A percentile compares a stretch with the other conserved stretches of the same genome.
Evolutionary conservation across 306 rosid genomes (phyloP).

Genomic region (Corylus americana): DNA sequence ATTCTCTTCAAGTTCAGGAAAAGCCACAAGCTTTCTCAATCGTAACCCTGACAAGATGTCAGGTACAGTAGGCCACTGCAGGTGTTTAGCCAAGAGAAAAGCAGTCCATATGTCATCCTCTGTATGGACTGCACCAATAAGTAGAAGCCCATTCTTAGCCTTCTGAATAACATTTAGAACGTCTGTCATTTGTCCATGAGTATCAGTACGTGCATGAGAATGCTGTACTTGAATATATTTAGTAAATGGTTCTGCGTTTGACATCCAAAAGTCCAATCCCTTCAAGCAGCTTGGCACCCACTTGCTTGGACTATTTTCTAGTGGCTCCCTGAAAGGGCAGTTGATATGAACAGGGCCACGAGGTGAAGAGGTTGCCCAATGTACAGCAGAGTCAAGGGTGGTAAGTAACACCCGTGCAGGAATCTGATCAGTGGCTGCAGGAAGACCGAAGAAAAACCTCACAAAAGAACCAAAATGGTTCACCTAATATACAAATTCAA

Average conservation of each 20-base stretch:
- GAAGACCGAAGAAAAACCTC: conserved; percentile 89
- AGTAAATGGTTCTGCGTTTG: conserved; percentile 77
- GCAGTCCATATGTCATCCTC: conserved; percentile 98
- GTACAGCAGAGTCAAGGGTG: conserved; percentile 85
- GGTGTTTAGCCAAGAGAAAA: conserved; percentile 83
- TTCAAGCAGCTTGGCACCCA: conserved; percentile 76
- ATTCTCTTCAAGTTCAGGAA: conserved; percentile 59
- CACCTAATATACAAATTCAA: conserved; percentile 50
- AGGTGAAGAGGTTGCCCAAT: conserved; percentile 78
- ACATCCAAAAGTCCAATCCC: conserved; percentile 77
- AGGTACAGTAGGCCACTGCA: conserved; percentile 86
- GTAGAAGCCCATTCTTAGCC: conserved; percentile 61
- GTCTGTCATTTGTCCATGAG: conserved; percentile 53
- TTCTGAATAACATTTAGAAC: conserved; percentile 52
- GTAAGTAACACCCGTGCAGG: conserved; percentile 87
- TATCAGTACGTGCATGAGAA: conserved; percentile 38
- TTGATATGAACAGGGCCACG: conserved; percentile 93
- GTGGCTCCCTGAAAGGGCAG: conserved; percentile 91
- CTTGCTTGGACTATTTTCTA: conserved; percentile 65
- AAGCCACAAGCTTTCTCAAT: conserved; percentile 64
- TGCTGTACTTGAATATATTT: conserved; percentile 57
- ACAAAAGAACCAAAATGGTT: conserved; percentile 95
- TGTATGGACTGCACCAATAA: conserved; percentile 73
- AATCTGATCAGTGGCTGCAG: conserved; percentile 75
- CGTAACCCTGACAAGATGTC: conserved; percentile 95